Conservation (phyloP, 495 filamentous ascomycete genomes). For the Parathielavia hyrcaniae region DNA sequence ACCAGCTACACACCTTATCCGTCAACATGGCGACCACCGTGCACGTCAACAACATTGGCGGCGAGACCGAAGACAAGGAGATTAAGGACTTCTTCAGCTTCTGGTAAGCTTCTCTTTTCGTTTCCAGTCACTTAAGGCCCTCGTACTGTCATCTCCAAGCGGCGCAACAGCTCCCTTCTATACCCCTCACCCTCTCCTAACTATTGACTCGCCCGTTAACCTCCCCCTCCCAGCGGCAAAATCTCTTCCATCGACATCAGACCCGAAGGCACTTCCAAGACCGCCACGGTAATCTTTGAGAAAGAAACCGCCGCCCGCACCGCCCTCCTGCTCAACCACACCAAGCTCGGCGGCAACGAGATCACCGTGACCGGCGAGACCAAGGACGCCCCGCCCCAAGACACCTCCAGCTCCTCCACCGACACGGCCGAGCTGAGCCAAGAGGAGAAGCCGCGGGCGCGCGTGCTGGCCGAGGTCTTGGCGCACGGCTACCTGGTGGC, state of each 20-base stretch:
- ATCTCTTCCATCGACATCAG: constrained; percentile 76
- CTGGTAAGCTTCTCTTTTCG: constrained; percentile 58
- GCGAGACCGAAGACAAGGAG: constrained; percentile 77
- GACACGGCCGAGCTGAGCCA: constrained; percentile 61
- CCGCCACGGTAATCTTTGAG: constrained; percentile 89
- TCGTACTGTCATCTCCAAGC: background rate
- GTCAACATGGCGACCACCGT: constrained; percentile 35
- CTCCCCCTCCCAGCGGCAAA: constrained; percentile 67
- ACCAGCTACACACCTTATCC: constrained; percentile 8
- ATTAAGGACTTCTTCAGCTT: constrained; percentile 97
- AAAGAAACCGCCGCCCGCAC: constrained; percentile 94
- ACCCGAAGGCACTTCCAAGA: constrained; percentile 59
- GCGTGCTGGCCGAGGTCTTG: constrained; percentile 92
- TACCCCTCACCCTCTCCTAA: constrained; percentile 1
- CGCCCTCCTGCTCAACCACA: constrained; percentile 92
- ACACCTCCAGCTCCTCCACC: constrained; percentile 40
- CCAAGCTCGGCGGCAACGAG: constrained; percentile 73
- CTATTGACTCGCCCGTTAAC: constrained; percentile 23
- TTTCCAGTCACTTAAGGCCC: background rate
- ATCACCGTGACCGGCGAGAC: constrained; percentile 65
- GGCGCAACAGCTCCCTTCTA: background rate
- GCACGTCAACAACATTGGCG: constrained; percentile 72
- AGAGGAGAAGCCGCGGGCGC: constrained; percentile 89
- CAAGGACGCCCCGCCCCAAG: constrained; percentile 18
- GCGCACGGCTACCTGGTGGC: constrained; percentile 87